phyloP scores from a whole-genome alignment of 2,329 filamentous ascomycete genomes.

The Aspergillus pseudoterreus region DNA sequence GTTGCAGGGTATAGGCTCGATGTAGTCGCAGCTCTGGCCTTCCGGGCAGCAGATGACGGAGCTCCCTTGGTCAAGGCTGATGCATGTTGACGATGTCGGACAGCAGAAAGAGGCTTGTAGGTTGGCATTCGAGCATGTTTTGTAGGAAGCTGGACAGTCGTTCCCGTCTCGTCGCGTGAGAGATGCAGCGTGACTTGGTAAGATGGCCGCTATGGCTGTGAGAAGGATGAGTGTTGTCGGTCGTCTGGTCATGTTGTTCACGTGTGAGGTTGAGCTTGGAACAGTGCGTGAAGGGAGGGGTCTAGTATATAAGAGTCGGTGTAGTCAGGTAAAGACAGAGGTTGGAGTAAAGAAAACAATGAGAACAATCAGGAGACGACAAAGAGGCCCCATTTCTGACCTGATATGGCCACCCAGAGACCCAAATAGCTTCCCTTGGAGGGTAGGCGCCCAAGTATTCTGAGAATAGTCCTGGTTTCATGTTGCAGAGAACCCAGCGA shows the following conservation, averaged over 20 bases:
- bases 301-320: no score
- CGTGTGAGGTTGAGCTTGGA: background rate
- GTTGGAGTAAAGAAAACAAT: background rate
- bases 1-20: slow-evolving; percentile 43
- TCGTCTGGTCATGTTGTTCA: background rate
- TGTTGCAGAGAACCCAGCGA: slow-evolving; percentile 15
- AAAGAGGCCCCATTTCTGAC: background rate
- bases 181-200: slow-evolving; percentile 17
- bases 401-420: background rate
- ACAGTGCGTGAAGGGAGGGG: no score
- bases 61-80: slow-evolving; percentile 39
- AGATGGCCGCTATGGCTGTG: slow-evolving; percentile 18
- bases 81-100: slow-evolving; percentile 36
- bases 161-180: slow-evolving; percentile 22
- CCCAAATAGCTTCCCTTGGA: background rate
- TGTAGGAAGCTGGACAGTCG: slow-evolving; percentile 31
- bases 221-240: slow-evolving; percentile 21
- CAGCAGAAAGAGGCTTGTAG: slow-evolving; percentile 45
- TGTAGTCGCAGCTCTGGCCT: slow-evolving; percentile 38
- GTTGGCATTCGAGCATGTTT: slow-evolving; percentile 33
- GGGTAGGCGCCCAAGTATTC: slow-evolving; percentile 8
- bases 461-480: slow-evolving; percentile 13
- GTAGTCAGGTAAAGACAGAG: no score
- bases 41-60: slow-evolving; percentile 47
- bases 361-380: background rate